Evolutionary conservation across 108 stramenopile genomes (phyloP), one percentile per base, ranked within the genome.

Genomic region (Skeletonema grethae): DNA sequence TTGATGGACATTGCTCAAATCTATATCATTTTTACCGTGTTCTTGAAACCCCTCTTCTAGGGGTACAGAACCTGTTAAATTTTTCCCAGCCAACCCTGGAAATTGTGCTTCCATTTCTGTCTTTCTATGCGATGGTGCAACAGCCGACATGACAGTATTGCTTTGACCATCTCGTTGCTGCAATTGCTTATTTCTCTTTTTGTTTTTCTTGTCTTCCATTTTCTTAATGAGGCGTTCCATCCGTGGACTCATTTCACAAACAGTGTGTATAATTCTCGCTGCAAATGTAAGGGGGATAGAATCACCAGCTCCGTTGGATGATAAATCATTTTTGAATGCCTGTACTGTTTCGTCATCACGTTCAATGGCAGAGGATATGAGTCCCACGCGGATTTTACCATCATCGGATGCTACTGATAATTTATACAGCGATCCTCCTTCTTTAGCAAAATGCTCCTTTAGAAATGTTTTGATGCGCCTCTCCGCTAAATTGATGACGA

Each of bases 401-500:
- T 50, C 65, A 48, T 65, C 65, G n/a, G 55, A 32, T 4, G 30
- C 28, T 10, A 67, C 32, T 7, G 57, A 25, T 10, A 63, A 13
- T 22, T 25, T 18, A 32, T 59, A 73, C 43, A 73, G 46, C 20
- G 61, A 29, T 3, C 60, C 77, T 24, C 73, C 57, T 41, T 73
- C 58, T 2, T 36, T 30, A 29, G 28, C 60, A 22, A 82, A 62
- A 11, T 71, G 10, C 24, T 64, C 48, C 63, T 64, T 86, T 34
- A 63, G 43, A 43, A 66, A 67, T 6, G 82, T 61, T n/a, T 88
- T 88, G 28, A 88, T 61, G 13, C 88, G 70, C 18, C 63, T 83
- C 57, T 97, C 91, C 20, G 96, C 90, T n/a, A 97, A 59, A 64
- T 90, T 68, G 57, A 99, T 89, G 29, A 99, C 82, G 69, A 98